A percentile compares a stretch with the other conserved stretches of the same genome.
Conservation (phyloP, 2,329 filamentous ascomycete species). For the Ceratocystis albifundus region DNA sequence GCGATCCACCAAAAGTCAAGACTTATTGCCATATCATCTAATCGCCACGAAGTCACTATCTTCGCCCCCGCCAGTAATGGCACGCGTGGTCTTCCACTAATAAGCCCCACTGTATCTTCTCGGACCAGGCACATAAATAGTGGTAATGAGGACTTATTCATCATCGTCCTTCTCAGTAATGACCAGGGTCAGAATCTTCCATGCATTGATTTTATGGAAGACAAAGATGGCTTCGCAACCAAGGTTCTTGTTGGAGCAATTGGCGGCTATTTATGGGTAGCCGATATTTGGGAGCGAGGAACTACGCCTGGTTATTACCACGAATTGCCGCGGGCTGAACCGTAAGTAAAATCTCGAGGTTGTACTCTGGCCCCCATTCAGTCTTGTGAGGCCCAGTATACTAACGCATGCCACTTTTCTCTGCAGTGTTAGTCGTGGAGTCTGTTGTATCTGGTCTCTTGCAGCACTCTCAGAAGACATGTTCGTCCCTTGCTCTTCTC, state of each 20-base stretch:
- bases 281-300: slow-evolving; percentile 40
- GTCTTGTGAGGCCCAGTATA: neutral
- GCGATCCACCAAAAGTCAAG: slow-evolving; percentile 19
- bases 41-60: slow-evolving; percentile 46
- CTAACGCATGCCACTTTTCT: neutral
- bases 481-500: slow-evolving; percentile 16
- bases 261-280: slow-evolving; percentile 37
- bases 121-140: neutral
- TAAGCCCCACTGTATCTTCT: neutral
- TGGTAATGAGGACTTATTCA: neutral
- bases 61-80: slow-evolving; percentile 35
- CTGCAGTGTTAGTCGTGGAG: neutral
- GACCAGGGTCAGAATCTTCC: too few species aligned
- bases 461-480: slow-evolving; percentile 1
- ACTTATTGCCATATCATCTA: slow-evolving; percentile 53
- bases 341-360: neutral
- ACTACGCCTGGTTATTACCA: slow-evolving; percentile 13
- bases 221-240: slow-evolving; percentile 37
- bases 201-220: slow-evolving; percentile 41
- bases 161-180: slow-evolving; percentile 6
- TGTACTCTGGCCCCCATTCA: neutral
- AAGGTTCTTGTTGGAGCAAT: slow-evolving; percentile 44
- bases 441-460: slow-evolving; percentile 3
- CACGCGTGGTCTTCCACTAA: slow-evolving; percentile 1
- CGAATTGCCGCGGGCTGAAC: neutral